Evolutionary conservation across 1,139 yeast genomes (phyloP).

Genomic region (Yamadazyma sp.): DNA sequence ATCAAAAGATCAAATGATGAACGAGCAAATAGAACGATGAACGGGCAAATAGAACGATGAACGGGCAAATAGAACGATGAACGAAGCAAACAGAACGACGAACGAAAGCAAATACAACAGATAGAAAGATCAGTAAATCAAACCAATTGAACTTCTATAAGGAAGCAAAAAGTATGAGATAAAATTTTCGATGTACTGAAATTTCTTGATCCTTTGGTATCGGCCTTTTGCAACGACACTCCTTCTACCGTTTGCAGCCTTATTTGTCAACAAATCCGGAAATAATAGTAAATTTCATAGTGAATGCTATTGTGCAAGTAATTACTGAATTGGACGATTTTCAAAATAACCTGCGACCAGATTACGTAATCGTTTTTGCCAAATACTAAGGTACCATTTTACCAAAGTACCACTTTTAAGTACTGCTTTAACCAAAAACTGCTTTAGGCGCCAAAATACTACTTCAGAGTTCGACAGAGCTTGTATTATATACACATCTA

Average conservation of each 20-base stretch:
- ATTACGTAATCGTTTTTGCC: background rate
- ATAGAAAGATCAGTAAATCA: background rate
- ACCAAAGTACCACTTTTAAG: too few species aligned
- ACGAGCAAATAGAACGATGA: too few species aligned
- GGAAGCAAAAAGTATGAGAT: background rate
- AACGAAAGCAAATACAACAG: background rate
- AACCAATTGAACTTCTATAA: background rate
- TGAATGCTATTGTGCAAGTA: background rate
- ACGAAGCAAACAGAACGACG: background rate
- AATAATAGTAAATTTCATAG: background rate
- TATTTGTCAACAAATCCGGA: conserved; percentile 1
- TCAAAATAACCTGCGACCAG: conserved; percentile 1
- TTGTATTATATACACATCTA: too few species aligned
- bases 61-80: too few species aligned
- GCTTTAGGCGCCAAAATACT: too few species aligned
- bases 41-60: too few species aligned
- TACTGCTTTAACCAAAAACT: too few species aligned
- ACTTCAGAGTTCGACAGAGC: too few species aligned
- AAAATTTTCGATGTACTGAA: background rate
- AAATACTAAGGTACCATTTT: too few species aligned
- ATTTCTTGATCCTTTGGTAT: background rate
- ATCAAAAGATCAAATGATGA: background rate
- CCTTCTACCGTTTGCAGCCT: conserved; percentile 3
- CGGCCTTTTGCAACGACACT: background rate
- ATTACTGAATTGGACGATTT: conserved; percentile 1